phyloP scores from a whole-genome alignment of 768 basidiomycete genomes.

The Lentinula raphanica region DNA sequence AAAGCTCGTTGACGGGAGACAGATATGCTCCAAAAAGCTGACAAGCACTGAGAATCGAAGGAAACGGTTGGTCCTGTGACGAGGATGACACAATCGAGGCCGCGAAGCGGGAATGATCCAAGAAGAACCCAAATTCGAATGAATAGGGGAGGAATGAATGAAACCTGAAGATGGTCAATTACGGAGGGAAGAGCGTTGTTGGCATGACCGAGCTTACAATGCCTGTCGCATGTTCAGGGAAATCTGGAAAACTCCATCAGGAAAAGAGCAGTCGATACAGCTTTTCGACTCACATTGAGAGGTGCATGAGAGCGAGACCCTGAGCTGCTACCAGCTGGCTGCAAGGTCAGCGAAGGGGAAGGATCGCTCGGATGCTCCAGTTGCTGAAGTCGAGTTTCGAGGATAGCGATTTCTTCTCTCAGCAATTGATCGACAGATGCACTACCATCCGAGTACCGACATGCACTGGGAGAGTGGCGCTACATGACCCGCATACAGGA shows the following conservation, averaged over 20 bases:
- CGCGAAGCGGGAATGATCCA: slow-evolving; percentile 35
- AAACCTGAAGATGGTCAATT: slow-evolving; percentile 6
- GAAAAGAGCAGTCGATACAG: background rate
- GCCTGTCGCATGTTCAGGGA: slow-evolving; percentile 9
- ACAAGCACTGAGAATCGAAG: slow-evolving; percentile 14
- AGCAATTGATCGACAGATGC: slow-evolving; percentile 3
- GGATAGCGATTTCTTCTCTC: slow-evolving; percentile 28
- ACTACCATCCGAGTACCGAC: slow-evolving; percentile 16
- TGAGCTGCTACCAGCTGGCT: slow-evolving; percentile 18
- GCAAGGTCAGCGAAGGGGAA: slow-evolving; percentile 15
- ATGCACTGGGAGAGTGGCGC: slow-evolving; percentile 13
- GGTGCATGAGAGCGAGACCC: slow-evolving; percentile 3
- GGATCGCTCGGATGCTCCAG: slow-evolving; percentile 22
- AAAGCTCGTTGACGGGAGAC: slow-evolving; percentile 11
- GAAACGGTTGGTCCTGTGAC: slow-evolving; percentile 10
- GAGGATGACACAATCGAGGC: slow-evolving; percentile 20
- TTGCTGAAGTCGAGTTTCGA: slow-evolving; percentile 33
- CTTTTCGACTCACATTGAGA: slow-evolving; percentile 5
- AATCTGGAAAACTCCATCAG: background rate
- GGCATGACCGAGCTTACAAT: slow-evolving; percentile 3
- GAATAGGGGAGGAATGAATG: slow-evolving; percentile 14
- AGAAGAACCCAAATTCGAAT: slow-evolving; percentile 41
- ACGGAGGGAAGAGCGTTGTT: background rate
- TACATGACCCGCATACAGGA: slow-evolving; percentile 15
- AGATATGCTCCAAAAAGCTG: slow-evolving; percentile 17